These are phyloP conservation scores for Debaryomyces maramus DNA, from an alignment of 805 yeast genomes.

Conservation along the genomic window DNA sequence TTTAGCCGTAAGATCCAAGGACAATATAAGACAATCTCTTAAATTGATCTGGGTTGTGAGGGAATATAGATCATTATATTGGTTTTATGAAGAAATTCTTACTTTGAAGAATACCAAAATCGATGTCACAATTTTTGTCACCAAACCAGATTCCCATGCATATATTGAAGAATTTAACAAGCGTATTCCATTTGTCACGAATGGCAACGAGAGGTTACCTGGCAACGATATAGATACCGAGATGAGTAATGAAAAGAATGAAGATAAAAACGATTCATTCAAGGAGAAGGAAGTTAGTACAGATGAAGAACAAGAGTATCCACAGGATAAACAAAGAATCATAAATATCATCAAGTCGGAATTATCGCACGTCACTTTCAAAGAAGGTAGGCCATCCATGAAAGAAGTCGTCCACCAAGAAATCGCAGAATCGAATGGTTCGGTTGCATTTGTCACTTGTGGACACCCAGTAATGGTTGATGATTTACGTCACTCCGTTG, in stretches of 20 bases:
- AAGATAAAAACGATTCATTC: slow-evolving; percentile 4
- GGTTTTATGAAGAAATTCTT: slow-evolving; percentile 47
- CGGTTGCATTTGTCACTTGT: slow-evolving; percentile 58
- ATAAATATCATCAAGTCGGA: slow-evolving; percentile 16
- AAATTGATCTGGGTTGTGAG: slow-evolving; percentile 66
- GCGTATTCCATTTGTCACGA: slow-evolving; percentile 2
- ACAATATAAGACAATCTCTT: slow-evolving; percentile 20
- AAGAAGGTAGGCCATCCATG: slow-evolving; percentile 51
- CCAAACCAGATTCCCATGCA: slow-evolving; percentile 19
- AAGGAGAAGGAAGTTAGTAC: slow-evolving; percentile 9
- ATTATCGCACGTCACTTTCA: slow-evolving; percentile 38
- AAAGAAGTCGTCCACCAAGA: slow-evolving; percentile 36
- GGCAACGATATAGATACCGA: slow-evolving; percentile 1
- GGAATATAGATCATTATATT: slow-evolving; percentile 46
- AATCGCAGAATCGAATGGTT: slow-evolving; percentile 37
- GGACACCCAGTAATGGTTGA: slow-evolving; percentile 65
- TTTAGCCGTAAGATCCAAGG: slow-evolving; percentile 20
- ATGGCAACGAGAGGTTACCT: background rate
- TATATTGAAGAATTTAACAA: slow-evolving; percentile 5
- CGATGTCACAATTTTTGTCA: slow-evolving; percentile 27
- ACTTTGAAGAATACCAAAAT: slow-evolving; percentile 23
- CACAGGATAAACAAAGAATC: slow-evolving; percentile 3
- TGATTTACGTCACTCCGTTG: slow-evolving; percentile 49
- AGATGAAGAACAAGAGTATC: slow-evolving; percentile 6
- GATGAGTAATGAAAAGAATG: background rate